Conservation (phyloP, 768 basidiomycete species). For the Suillus discolor region DNA sequence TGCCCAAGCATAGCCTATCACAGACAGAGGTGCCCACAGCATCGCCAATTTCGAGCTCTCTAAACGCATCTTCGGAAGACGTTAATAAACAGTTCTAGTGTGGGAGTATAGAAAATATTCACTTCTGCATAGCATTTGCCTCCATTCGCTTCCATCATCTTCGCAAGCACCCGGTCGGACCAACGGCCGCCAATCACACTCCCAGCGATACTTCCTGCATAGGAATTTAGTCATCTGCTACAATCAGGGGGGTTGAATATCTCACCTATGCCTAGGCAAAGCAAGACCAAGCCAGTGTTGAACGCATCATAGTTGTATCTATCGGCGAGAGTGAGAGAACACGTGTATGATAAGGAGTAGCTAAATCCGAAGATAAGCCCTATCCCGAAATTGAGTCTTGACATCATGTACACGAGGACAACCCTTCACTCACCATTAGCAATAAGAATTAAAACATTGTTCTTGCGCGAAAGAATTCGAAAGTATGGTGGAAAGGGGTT, state of each 20-base stretch:
- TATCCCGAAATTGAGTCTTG: constrained; percentile 8
- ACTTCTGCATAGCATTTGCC: constrained; percentile 68
- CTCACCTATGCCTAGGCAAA: constrained; percentile 72
- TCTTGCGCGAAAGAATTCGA: constrained; percentile 56
- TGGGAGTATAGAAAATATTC: constrained; percentile 12
- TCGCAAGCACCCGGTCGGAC: constrained; percentile 51
- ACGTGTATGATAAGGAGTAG: constrained; percentile 75
- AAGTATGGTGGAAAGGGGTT: constrained; percentile 71
- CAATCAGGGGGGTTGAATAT: constrained; percentile 1
- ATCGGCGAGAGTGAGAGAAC: constrained; percentile 64
- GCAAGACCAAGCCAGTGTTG: constrained; percentile 72
- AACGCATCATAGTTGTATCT: constrained; percentile 70
- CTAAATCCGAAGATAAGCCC: constrained; percentile 72
- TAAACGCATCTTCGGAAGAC: constrained; percentile 66
- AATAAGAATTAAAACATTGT: constrained; percentile 68
- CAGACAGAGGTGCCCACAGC: constrained; percentile 53
- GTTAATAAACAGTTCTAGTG: neutral
- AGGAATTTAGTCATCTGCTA: neutral
- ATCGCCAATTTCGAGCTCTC: constrained; percentile 62
- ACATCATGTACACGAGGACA: neutral
- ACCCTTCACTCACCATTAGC: constrained; percentile 21
- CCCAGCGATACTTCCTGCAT: constrained; percentile 49
- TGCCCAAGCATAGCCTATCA: constrained; percentile 78
- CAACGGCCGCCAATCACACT: constrained; percentile 60
- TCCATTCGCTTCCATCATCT: constrained; percentile 45